These are phyloP conservation scores for Drechmeria coniospora DNA, from an alignment of 2,329 filamentous ascomycete species.

Conservation along the genomic window DNA sequence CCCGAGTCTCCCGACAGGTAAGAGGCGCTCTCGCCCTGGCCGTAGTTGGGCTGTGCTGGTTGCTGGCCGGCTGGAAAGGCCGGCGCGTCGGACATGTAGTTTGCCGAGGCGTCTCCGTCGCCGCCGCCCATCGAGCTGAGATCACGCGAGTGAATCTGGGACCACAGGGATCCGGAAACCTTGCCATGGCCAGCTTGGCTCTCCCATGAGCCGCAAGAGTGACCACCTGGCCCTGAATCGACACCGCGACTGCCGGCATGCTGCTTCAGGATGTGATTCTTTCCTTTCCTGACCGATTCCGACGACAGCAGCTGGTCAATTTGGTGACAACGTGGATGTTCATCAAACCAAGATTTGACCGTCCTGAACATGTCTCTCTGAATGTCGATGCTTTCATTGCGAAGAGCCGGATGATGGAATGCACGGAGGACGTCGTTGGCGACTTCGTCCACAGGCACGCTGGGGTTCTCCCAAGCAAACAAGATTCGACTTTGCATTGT, in stretches of 20 bases:
- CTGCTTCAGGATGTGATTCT: constrained; percentile 52
- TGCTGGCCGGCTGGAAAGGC: constrained; percentile 16
- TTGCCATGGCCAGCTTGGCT: constrained; percentile 37
- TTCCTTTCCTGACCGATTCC: constrained; percentile 66
- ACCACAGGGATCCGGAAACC: constrained; percentile 44
- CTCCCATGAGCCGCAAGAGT: constrained; percentile 28
- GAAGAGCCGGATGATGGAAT: constrained; percentile 81
- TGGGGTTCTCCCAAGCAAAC: constrained; percentile 83
- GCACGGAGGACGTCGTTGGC: constrained; percentile 64
- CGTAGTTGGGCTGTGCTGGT: constrained; percentile 19
- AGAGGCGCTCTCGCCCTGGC: constrained; percentile 23
- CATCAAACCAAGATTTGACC: constrained; percentile 66
- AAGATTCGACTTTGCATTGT: constrained; percentile 46
- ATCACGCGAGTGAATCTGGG: constrained; percentile 44
- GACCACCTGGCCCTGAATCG: constrained; percentile 14
- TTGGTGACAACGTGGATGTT: constrained; percentile 48
- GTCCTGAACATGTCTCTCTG: constrained; percentile 82
- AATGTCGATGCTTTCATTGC: constrained; percentile 60
- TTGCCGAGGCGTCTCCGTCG: constrained; percentile 22
- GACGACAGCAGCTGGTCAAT: constrained; percentile 67
- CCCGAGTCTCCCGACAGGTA: constrained; percentile 12
- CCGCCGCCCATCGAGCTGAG: constrained; percentile 37
- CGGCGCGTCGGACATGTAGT: constrained; percentile 24
- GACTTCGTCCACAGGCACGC: constrained; percentile 70
- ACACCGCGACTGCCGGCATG: constrained; percentile 13